Conservation (phyloP, 768 basidiomycete species). For the Daedalea quercina region DNA sequence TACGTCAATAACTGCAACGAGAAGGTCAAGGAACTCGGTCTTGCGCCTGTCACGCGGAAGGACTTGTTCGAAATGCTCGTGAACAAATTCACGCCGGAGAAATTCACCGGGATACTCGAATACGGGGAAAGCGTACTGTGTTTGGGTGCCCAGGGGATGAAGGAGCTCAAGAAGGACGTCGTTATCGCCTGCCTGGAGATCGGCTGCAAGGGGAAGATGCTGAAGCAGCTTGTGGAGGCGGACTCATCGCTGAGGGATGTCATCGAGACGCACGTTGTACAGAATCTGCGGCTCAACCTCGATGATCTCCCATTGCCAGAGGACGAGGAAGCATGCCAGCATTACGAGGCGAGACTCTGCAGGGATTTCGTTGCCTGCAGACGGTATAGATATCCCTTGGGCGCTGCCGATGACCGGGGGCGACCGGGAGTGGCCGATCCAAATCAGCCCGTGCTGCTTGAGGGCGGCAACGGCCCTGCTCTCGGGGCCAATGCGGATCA, state of each 20-base stretch:
- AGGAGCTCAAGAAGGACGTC: constrained; percentile 50
- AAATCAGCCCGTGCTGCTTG: background rate
- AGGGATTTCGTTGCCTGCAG: constrained; percentile 34
- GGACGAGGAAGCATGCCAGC: constrained; percentile 36
- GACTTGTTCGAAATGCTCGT: constrained; percentile 59
- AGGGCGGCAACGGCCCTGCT: background rate
- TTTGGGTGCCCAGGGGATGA: constrained; percentile 35
- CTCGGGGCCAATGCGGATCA: background rate
- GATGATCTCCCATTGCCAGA: constrained; percentile 52
- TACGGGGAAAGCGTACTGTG: constrained; percentile 41
- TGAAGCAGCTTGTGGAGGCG: constrained; percentile 48
- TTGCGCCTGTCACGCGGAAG: constrained; percentile 48
- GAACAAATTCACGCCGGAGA: constrained; percentile 65
- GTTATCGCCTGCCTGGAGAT: constrained; percentile 52
- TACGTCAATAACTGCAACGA: constrained; percentile 22
- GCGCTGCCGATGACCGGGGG: too few species aligned
- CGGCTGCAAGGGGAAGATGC: constrained; percentile 63
- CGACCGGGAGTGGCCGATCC: too few species aligned
- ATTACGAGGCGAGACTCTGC: constrained; percentile 47
- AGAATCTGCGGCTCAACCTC: constrained; percentile 43
- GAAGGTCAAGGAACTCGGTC: constrained; percentile 48
- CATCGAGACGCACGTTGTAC: constrained; percentile 40
- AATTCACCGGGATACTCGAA: constrained; percentile 39
- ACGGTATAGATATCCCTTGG: background rate
- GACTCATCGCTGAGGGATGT: constrained; percentile 36